phyloP scores from a whole-genome alignment of 768 basidiomycete species.

The Rickenella mellea region DNA sequence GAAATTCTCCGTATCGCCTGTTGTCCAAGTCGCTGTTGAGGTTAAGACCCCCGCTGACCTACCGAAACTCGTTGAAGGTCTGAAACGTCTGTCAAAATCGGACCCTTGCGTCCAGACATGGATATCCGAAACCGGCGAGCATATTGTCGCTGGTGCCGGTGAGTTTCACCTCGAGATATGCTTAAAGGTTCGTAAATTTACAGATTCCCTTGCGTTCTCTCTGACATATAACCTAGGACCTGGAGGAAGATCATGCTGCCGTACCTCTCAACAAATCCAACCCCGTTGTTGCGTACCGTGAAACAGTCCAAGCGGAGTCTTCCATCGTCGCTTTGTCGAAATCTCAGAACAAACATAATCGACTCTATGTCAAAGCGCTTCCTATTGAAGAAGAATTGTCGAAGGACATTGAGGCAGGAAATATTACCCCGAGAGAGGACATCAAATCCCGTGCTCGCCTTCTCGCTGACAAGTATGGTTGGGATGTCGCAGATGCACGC shows the following conservation, averaged over 20 bases:
- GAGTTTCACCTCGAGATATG: constrained; percentile 46
- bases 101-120: constrained; percentile 44
- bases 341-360: constrained; percentile 51
- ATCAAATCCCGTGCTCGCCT: constrained; percentile 39
- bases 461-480: constrained; percentile 43
- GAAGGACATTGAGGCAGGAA: constrained; percentile 35
- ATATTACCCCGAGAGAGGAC: constrained; percentile 38
- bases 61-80: constrained; percentile 46
- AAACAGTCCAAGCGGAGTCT: constrained; percentile 40
- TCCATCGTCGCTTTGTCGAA: constrained; percentile 43
- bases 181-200: constrained; percentile 23
- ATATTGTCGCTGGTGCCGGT: constrained; percentile 46
- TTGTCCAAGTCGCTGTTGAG: constrained; percentile 45
- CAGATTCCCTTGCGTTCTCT: background rate
- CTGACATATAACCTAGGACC: constrained; percentile 20
- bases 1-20: constrained; percentile 47
- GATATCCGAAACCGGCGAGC: constrained; percentile 35
- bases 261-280: constrained; percentile 41
- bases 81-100: constrained; percentile 46
- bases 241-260: constrained; percentile 46
- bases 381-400: constrained; percentile 39
- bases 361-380: constrained; percentile 34
- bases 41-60: constrained; percentile 45
- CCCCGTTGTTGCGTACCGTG: constrained; percentile 41
- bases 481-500: constrained; percentile 42